Conservation (phyloP, 768 basidiomycete genomes). For the Boletus coccyginus region DNA sequence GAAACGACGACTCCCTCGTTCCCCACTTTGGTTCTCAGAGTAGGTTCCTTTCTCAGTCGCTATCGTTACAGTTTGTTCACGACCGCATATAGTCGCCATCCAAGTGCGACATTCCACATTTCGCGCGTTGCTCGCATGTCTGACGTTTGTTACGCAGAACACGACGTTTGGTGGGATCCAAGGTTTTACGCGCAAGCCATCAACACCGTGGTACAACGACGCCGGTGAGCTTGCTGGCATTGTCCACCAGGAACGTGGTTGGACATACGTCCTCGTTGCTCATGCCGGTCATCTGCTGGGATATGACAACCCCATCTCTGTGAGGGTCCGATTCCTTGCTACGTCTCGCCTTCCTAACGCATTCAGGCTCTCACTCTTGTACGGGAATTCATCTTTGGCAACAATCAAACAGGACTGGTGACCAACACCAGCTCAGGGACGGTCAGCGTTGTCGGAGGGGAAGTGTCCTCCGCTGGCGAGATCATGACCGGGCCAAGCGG, state of each 20-base stretch:
- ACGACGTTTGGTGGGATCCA: conserved; percentile 77
- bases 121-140: not conserved
- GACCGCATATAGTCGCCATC: conserved; percentile 43
- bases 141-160: conserved; percentile 43
- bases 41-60: conserved; percentile 24
- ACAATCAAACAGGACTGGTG: conserved; percentile 57
- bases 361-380: conserved; percentile 55
- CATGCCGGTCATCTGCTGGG: conserved; percentile 40
- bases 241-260: conserved; percentile 70
- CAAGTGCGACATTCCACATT: conserved; percentile 37
- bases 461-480: conserved; percentile 44
- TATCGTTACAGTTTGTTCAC: not conserved
- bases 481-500: conserved; percentile 52
- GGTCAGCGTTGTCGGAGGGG: conserved; percentile 45
- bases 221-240: conserved; percentile 57
- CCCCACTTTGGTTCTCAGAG: conserved; percentile 63
- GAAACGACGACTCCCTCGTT: conserved; percentile 65
- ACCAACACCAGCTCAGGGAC: conserved; percentile 25
- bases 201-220: conserved; percentile 65
- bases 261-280: conserved; percentile 41
- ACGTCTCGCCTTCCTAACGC: not conserved
- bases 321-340: conserved; percentile 32
- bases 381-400: conserved; percentile 68
- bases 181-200: conserved; percentile 66
- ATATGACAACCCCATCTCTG: conserved; percentile 36